phyloP scores from a whole-genome alignment of 2,329 filamentous ascomycete species.

The Ustulina deusta region DNA sequence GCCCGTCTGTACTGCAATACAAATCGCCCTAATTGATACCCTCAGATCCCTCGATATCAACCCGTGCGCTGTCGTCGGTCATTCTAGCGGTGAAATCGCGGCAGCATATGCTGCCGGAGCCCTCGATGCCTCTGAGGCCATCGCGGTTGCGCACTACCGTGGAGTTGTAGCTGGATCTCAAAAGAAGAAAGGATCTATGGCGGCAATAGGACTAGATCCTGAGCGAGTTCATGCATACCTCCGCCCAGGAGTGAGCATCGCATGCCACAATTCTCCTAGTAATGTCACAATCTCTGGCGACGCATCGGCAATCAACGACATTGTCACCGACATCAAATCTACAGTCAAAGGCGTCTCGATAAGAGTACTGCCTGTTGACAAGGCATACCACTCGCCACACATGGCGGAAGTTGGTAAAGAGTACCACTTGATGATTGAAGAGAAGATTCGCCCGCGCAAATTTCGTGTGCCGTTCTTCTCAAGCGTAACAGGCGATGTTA shows the following conservation, averaged over 20 bases:
- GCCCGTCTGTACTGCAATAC: conserved; percentile 58
- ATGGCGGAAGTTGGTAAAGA: conserved; percentile 11
- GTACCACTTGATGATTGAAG: not conserved
- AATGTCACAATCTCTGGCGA: conserved; percentile 29
- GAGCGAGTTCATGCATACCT: conserved; percentile 39
- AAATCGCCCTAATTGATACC: conserved; percentile 56
- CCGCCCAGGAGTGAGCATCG: conserved; percentile 46
- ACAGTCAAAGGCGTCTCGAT: not conserved
- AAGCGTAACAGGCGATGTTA: conserved; percentile 50
- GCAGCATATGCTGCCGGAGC: conserved; percentile 54
- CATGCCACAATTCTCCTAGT: conserved; percentile 47
- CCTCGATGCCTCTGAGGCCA: conserved; percentile 42
- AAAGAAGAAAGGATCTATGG: conserved; percentile 45
- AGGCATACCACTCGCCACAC: conserved; percentile 23
- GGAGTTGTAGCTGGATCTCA: conserved; percentile 33
- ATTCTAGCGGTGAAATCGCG: conserved; percentile 58
- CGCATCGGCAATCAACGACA: conserved; percentile 2
- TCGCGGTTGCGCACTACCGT: conserved; percentile 42
- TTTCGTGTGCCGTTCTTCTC: conserved; percentile 36
- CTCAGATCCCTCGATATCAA: conserved; percentile 53
- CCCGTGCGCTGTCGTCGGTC: conserved; percentile 52
- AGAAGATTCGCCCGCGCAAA: not conserved
- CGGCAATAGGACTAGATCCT: conserved; percentile 47
- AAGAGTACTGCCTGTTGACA: conserved; percentile 8
- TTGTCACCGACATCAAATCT: conserved; percentile 1